Conservation (phyloP, 495 filamentous ascomycete genomes). For the Neurospora tetrasperma region DNA sequence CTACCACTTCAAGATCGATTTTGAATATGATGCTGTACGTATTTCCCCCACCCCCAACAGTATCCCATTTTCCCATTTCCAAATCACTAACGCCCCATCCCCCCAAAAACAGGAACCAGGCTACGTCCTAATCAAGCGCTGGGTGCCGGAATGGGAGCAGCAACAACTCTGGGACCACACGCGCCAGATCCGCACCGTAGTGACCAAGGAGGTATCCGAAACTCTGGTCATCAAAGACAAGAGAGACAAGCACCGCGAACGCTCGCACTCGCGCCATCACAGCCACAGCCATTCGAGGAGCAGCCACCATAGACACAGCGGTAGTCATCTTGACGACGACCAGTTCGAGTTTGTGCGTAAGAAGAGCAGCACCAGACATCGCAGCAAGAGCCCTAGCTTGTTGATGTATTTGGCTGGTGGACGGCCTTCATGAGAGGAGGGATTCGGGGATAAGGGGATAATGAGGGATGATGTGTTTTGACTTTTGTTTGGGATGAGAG, state of each 20-base stretch:
- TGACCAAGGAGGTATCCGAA: constrained; percentile 28
- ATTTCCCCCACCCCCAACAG: not conserved
- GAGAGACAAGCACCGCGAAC: constrained; percentile 17
- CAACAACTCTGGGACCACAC: constrained; percentile 66
- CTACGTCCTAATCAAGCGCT: constrained; percentile 67
- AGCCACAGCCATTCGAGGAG: constrained; percentile 35
- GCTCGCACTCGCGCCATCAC: constrained; percentile 31
- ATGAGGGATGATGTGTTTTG: too few species aligned
- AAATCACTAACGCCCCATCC: constrained; percentile 11
- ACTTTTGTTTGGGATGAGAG: too few species aligned
- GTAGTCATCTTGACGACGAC: constrained; percentile 36
- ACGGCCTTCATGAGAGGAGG: constrained; percentile 19
- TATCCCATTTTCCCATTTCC: constrained; percentile 7
- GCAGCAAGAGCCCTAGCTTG: constrained; percentile 38
- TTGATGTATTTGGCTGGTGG: constrained; percentile 40
- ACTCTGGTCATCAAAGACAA: constrained; percentile 31
- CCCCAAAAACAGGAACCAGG: constrained; percentile 44
- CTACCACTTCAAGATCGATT: constrained; percentile 39
- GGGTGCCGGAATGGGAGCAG: constrained; percentile 63
- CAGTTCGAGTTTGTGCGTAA: constrained; percentile 51
- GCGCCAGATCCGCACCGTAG: constrained; percentile 41
- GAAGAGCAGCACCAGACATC: constrained; percentile 36
- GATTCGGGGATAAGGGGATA: too few species aligned
- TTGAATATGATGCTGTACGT: constrained; percentile 41
- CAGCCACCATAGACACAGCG: constrained; percentile 38